phyloP scores from a whole-genome alignment of 495 filamentous ascomycete genomes.

The Patellaria atrata region DNA sequence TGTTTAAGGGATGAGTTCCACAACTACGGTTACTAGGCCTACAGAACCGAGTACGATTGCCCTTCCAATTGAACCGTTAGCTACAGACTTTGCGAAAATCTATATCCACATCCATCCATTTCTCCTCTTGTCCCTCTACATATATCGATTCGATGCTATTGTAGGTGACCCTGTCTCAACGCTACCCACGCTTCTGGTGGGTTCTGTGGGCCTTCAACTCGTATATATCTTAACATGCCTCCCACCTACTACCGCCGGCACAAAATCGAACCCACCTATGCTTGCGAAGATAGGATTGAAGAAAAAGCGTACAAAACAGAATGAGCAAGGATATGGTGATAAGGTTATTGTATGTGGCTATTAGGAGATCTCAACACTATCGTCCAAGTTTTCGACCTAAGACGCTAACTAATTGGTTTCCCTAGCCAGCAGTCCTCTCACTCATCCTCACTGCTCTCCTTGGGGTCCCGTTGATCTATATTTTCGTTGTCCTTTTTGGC shows the following conservation, averaged over 20 bases:
- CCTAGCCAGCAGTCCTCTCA: constrained; percentile 47
- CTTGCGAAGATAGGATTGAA: constrained; percentile 21
- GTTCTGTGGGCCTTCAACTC: constrained; percentile 49
- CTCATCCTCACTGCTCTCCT: constrained; percentile 41
- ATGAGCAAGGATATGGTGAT: constrained; percentile 12
- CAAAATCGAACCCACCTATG: constrained; percentile 12
- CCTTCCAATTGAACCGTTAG: constrained; percentile 33
- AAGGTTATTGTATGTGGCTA: constrained; percentile 23
- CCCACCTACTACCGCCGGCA: constrained; percentile 48
- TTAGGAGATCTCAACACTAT: too few species aligned
- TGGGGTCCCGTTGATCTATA: constrained; percentile 45
- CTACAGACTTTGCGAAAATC: constrained; percentile 31
- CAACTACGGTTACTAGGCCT: constrained; percentile 2
- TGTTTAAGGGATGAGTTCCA: constrained; percentile 1
- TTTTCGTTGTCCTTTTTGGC: constrained; percentile 70
- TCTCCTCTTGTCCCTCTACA: constrained; percentile 46
- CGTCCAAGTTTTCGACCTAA: constrained; percentile 6
- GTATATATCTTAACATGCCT: constrained; percentile 59
- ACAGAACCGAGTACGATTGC: constrained; percentile 12
- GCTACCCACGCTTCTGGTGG: constrained; percentile 45
- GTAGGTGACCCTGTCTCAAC: constrained; percentile 57
- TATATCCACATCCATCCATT: constrained; percentile 51
- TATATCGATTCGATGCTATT: constrained; percentile 47
- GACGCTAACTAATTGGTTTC: not conserved
- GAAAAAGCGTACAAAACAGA: constrained; percentile 18